Base-by-base conservation (phyloP, 75 land plant genomes). In the Pinus taeda region DNA sequence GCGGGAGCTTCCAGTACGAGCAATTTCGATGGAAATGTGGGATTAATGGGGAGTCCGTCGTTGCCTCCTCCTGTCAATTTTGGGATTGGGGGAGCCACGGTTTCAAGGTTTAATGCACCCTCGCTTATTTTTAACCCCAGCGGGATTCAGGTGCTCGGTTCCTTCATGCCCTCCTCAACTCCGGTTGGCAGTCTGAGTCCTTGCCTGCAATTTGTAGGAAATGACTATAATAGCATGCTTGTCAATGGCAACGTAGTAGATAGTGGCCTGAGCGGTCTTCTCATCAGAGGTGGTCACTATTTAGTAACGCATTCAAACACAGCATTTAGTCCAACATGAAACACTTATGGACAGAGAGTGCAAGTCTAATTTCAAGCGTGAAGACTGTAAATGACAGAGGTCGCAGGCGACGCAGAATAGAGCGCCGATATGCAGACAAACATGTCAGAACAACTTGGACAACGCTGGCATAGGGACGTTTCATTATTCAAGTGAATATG, bases 41-140 rank as follows among this genome's bases (percentile, higher is more conserved):
- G 72, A 69, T 69, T 69, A 12, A 42, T 69, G 49, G 49, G 49
- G 11, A 7, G 22, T 45, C 72, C 36, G n/a, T 21, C 71, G 45
- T 17, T 20, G 36, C 49, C 18, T 33, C 2, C 71, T 36, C 11
- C 36, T 20, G 8, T 67, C 20, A 69, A 20, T 8, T 69, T 69
- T 69, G 72, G 72, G 0, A 18, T 37, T 42, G 72, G 71, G 60
- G 81, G 74, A 62, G 55, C 24, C 37, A 15, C 4, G 79, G 81
- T 12, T 83, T 88, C 67, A 81, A 82, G 69, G 85, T 72, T 57
- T 57, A 79, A 49, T 74, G 21, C 81, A 30, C 59, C 59, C 57
- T 79, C 87, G 66, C 37, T 84, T 49, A 18, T 69, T 69, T 69
- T n/a, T 21, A 69, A 42, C 22, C 72, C 33, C 6, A 63, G 66